phyloP scores from a whole-genome alignment of 345 rosid genomes.

The Camelina hispida region DNA sequence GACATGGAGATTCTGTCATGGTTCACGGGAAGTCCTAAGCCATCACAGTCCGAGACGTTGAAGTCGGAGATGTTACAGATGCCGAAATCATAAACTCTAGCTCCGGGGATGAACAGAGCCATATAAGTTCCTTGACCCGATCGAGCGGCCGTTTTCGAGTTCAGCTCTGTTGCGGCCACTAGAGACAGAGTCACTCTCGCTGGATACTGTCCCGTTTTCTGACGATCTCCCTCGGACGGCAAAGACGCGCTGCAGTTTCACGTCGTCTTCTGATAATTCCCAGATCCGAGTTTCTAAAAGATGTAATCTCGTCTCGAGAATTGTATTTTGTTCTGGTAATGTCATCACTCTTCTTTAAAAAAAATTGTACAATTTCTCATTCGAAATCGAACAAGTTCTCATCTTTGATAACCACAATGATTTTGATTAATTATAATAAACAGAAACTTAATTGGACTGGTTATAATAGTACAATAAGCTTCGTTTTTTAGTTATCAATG shows the following conservation, averaged over 20 bases:
- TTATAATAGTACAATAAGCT: neutral
- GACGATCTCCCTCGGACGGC: constrained; percentile 84
- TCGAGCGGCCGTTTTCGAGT: constrained; percentile 82
- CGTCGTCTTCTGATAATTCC: constrained; percentile 65
- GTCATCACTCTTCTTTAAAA: too few species aligned
- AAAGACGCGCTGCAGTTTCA: constrained; percentile 89
- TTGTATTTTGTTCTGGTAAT: too few species aligned
- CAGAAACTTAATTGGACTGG: too few species aligned
- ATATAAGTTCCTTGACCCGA: constrained; percentile 78
- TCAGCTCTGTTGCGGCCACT: constrained; percentile 76
- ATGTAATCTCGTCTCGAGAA: too few species aligned
- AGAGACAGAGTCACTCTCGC: constrained; percentile 86
- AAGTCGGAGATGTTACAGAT: constrained; percentile 37
- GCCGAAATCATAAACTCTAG: constrained; percentile 37
- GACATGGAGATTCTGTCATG: constrained; percentile 87
- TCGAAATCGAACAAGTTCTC: too few species aligned
- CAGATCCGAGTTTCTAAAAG: neutral
- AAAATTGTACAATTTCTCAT: too few species aligned
- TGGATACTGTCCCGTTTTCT: constrained; percentile 88
- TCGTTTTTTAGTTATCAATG: neutral
- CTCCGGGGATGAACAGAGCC: constrained; percentile 84
- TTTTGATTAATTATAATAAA: too few species aligned
- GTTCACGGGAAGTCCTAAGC: constrained; percentile 65
- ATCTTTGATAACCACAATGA: too few species aligned
- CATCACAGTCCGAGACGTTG: constrained; percentile 42